These are phyloP conservation scores for Penicillium flavigenum DNA, from an alignment of 495 filamentous ascomycete species.

Conservation along the genomic window DNA sequence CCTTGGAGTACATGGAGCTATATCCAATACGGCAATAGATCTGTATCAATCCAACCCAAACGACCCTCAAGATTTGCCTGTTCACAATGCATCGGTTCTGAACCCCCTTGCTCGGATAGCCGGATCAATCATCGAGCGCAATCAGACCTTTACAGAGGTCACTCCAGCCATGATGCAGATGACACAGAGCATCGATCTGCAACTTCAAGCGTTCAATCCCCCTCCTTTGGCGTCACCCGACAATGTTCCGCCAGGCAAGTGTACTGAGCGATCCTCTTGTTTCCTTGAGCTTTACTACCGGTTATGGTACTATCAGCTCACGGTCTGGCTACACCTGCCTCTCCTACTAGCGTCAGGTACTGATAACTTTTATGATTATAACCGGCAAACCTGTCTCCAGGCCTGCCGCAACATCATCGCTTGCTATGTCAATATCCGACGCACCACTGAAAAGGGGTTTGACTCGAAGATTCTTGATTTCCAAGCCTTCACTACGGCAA, in stretches of 20 bases:
- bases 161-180: conserved; percentile 41
- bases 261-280: conserved; percentile 22
- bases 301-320: conserved; percentile 31
- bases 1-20: conserved; percentile 18
- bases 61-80: background rate
- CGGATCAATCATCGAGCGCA: conserved; percentile 50
- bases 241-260: conserved; percentile 28
- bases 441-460: conserved; percentile 23
- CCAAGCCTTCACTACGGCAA: conserved; percentile 49
- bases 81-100: background rate
- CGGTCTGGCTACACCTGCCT: conserved; percentile 50
- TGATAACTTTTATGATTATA: conserved; percentile 38
- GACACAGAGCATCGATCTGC: conserved; percentile 32
- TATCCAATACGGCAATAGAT: conserved; percentile 12
- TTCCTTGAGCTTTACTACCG: conserved; percentile 6
- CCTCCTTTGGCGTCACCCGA: conserved; percentile 33
- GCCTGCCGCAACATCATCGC: conserved; percentile 37
- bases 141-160: conserved; percentile 35
- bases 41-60: conserved; percentile 2
- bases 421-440: conserved; percentile 42
- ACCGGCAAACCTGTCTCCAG: conserved; percentile 39
- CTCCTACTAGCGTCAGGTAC: conserved; percentile 46
- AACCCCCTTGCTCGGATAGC: conserved; percentile 29
- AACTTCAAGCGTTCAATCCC: conserved; percentile 10
- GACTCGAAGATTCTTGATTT: conserved; percentile 54